phyloP scores from a whole-genome alignment of 352 stramenopile genomes.

The Phytophthora sansomeana region DNA sequence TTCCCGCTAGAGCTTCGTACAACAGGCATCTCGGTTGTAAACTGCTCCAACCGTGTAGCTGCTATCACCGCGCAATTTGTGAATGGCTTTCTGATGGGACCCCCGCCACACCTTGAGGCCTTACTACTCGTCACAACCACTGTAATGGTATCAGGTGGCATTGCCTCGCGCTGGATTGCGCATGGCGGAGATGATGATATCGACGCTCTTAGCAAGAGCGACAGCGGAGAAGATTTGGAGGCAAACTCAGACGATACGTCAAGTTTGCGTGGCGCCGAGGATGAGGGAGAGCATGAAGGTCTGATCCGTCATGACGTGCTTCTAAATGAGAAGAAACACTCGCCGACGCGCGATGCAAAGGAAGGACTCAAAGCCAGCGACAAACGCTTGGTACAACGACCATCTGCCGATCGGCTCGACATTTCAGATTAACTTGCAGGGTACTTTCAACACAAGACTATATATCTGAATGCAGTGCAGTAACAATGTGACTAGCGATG shows the following conservation, averaged over 20 bases:
- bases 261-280: slow-evolving; percentile 17
- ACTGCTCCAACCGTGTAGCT: slow-evolving; percentile 86
- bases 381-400: slow-evolving; percentile 30
- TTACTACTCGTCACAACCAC: slow-evolving; percentile 81
- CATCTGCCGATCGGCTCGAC: slow-evolving; percentile 14
- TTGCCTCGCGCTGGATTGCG: slow-evolving; percentile 51
- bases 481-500: too few relatives aligned
- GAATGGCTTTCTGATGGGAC: slow-evolving; percentile 87
- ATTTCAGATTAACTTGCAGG: slow-evolving; percentile 11
- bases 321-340: slow-evolving; percentile 31
- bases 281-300: slow-evolving; percentile 33
- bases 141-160: slow-evolving; percentile 74
- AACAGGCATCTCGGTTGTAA: slow-evolving; percentile 91
- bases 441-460: too few relatives aligned
- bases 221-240: slow-evolving; percentile 25
- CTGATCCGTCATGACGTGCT: slow-evolving; percentile 42
- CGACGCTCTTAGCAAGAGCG: slow-evolving; percentile 29
- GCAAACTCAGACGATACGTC: slow-evolving; percentile 12
- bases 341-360: slow-evolving; percentile 19
- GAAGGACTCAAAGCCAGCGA: slow-evolving; percentile 2
- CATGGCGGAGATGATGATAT: slow-evolving; percentile 44
- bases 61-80: slow-evolving; percentile 93
- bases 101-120: slow-evolving; percentile 76
- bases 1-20: slow-evolving; percentile 92
- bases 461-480: too few relatives aligned